Percentiles rank a stretch among this genome's conserved stretches.
Conservation (phyloP, 2,329 filamentous ascomycete genomes). For the Fusarium duplospermum region DNA sequence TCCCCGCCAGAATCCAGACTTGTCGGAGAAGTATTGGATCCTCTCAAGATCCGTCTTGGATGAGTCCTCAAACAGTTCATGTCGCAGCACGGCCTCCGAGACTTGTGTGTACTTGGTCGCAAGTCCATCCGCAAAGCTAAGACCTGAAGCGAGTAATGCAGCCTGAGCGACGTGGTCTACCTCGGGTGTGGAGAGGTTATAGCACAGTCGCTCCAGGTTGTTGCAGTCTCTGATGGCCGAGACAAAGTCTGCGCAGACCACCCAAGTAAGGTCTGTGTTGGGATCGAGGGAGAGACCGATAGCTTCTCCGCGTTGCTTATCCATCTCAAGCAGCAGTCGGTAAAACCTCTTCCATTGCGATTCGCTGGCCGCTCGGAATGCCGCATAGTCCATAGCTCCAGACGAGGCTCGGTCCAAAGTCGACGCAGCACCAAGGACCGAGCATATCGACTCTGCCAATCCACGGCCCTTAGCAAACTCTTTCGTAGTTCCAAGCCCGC, state of each 20-base stretch:
- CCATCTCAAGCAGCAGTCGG: constrained; percentile 84
- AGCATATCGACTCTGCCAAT: constrained; percentile 81
- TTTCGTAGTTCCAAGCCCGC: constrained; percentile 59
- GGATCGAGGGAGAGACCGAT: constrained; percentile 81
- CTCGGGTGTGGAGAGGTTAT: constrained; percentile 71
- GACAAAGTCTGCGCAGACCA: constrained; percentile 84
- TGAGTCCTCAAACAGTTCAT: constrained; percentile 80
- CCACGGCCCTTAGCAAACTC: constrained; percentile 62
- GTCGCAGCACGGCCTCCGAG: constrained; percentile 74
- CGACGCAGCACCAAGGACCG: constrained; percentile 76
- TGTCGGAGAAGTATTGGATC: constrained; percentile 82
- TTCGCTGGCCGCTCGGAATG: constrained; percentile 79
- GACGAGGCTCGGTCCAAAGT: constrained; percentile 70
- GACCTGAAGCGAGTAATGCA: constrained; percentile 75
- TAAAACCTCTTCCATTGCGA: constrained; percentile 92
- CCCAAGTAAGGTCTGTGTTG: constrained; percentile 79
- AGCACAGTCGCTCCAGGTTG: constrained; percentile 77
- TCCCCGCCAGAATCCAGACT: constrained; percentile 80
- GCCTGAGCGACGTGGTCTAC: constrained; percentile 66
- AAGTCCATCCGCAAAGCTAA: constrained; percentile 77
- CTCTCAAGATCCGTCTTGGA: constrained; percentile 77
- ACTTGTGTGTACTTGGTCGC: constrained; percentile 75
- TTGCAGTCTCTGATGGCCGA: constrained; percentile 85
- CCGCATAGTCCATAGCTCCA: constrained; percentile 78
- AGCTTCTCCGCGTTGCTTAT: constrained; percentile 86